A percentile compares a stretch with the other conserved stretches of the same genome.
Evolutionary conservation across 345 rosid species (phyloP).

Genomic region (Corymbia maculata): DNA sequence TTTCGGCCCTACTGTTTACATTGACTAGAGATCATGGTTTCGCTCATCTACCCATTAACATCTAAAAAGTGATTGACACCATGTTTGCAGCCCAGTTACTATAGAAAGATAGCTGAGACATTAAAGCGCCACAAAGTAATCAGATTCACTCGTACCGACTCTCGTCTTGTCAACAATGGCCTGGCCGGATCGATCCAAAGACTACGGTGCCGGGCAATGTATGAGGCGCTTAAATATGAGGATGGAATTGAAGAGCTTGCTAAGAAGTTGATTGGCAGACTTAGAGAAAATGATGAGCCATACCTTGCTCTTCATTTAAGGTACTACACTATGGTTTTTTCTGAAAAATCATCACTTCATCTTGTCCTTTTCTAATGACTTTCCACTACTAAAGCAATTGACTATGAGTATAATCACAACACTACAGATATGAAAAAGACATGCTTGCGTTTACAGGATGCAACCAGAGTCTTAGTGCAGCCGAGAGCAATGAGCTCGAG

Average conservation of each 20-base stretch:
- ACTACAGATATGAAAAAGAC: conserved; percentile 68
- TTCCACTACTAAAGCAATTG: background rate
- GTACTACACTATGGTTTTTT: conserved; percentile 9
- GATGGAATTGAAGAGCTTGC: conserved; percentile 38
- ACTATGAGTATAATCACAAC: background rate
- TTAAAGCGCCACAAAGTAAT: conserved; percentile 43
- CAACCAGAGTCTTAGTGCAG: conserved; percentile 44
- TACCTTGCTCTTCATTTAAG: conserved; percentile 67
- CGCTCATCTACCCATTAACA: background rate
- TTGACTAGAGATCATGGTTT: background rate
- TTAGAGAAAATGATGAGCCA: conserved; percentile 21
- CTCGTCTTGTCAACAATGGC: conserved; percentile 62
- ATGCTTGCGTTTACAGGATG: conserved; percentile 80
- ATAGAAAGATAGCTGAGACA: conserved; percentile 27
- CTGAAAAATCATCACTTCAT: background rate
- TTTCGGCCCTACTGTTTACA: background rate
- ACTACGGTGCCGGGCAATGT: conserved; percentile 66
- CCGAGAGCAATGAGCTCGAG: conserved; percentile 32
- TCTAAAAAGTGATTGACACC: background rate
- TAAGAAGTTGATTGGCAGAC: conserved; percentile 30
- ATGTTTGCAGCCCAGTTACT: conserved; percentile 36
- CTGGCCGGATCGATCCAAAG: conserved; percentile 41
- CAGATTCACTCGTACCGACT: conserved; percentile 46
- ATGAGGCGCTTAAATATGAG: conserved; percentile 45
- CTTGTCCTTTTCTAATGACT: background rate